These are phyloP conservation scores for grape (Vitis vinifera) DNA, from an alignment of 164 flowering plant species.

Conservation along the genomic window ASM3070453v1 NC_081819.1:19809501-19810000, in stretches of 20 bases:
- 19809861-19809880: not conserved
- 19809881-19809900: not conserved
- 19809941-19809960: no score
- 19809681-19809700: no score
- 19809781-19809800: constrained; percentile 16
- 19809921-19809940: no score
- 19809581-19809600: no score
- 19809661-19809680: no score
- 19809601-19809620: no score
- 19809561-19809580: no score
- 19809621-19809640: not conserved
- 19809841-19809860: constrained; percentile 16
- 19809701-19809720: constrained; percentile 3
- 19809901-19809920: no score
- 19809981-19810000: no score
- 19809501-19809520: not conserved
- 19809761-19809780: constrained; percentile 1
- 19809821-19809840: constrained; percentile 6
- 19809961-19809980: no score
- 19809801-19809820: constrained; percentile 6
- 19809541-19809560: no score
- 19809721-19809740: constrained; percentile 13
- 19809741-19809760: constrained; percentile 21
- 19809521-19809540: no score
- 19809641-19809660: not conserved